Base-by-base conservation (phyloP, 2,329 filamentous ascomycete genomes). In the Calonectria pseudoreteaudii region DNA sequence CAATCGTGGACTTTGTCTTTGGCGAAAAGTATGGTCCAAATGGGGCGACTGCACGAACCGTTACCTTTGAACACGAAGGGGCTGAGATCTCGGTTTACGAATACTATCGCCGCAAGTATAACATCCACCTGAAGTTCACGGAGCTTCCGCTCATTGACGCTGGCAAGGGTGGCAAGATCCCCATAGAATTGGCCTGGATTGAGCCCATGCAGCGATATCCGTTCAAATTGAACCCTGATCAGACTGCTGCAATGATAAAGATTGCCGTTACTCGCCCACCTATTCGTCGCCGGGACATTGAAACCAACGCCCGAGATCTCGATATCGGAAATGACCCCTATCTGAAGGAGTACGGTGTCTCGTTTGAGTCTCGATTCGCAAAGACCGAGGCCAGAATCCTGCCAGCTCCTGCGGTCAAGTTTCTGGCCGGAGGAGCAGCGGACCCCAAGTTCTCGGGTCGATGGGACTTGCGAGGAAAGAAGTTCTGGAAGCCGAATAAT, bases 191-290 rank as follows among this genome's bases (percentile, higher is more conserved):
- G 4, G 91, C 90, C 69, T 84, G 85, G 11, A 76, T 92, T 9
- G 80, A 86, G 44, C 83, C 86, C 0, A 88, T 91, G 81, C 92
- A 94, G 81, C 86, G 90, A 0, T 94, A 93, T 76, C 86, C 87
- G 0, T 93, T 87, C 85, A 94, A 94, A 83, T 82, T 94, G 1
- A 89, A 89, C 68, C 87, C 89, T 0, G 82, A 85, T 0, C 88
- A 98, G 85, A 98, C 96, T 0, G 87, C 93, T 0, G 86, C 90
- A 7, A 99, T 99, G 97, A 98, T 99, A 86, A 96, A 94, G 83
- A 95, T 96, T 80, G 96, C 96, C 0, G 96, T 98, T 6, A 95
- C 94, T 8, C 90, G 93, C 1, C 97, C 97, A 0, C 82, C 83
- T 0, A 83, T 92, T 36, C 94, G 97, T n/a, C 90, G 91, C 77